Evolutionary conservation across 768 basidiomycete species (phyloP).

Genomic region (Sarcomyxa edulis): DNA sequence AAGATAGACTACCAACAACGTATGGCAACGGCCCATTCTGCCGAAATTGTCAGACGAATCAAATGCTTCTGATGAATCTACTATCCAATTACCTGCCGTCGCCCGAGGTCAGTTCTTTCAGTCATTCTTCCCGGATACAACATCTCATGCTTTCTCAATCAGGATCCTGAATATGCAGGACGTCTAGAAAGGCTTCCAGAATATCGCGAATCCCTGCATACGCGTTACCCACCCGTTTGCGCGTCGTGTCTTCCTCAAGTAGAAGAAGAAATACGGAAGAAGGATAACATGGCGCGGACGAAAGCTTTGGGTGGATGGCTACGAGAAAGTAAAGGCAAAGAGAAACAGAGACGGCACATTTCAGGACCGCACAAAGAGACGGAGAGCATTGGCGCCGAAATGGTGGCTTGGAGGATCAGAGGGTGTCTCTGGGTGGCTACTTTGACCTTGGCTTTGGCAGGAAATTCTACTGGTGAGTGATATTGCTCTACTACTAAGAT

Average conservation of each 20-base stretch:
- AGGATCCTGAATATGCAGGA: slow-evolving; percentile 70
- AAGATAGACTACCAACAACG: slow-evolving; percentile 59
- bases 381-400: slow-evolving; percentile 41
- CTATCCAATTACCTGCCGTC: slow-evolving; percentile 85
- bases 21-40: slow-evolving; percentile 71
- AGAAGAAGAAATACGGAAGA: slow-evolving; percentile 73
- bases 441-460: slow-evolving; percentile 33
- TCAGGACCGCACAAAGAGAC: slow-evolving; percentile 33
- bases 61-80: slow-evolving; percentile 80
- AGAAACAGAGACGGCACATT: slow-evolving; percentile 40
- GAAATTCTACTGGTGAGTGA: slow-evolving; percentile 43
- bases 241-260: slow-evolving; percentile 68
- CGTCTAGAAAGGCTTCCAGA: slow-evolving; percentile 61
- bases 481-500: background rate
- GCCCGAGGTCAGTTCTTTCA: slow-evolving; percentile 50
- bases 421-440: slow-evolving; percentile 62
- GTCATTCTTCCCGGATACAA: background rate
- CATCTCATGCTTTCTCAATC: slow-evolving; percentile 6
- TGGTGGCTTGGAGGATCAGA: slow-evolving; percentile 63
- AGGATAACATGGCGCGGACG: slow-evolving; percentile 78
- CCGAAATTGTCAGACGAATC: slow-evolving; percentile 88
- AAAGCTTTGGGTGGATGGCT: slow-evolving; percentile 72
- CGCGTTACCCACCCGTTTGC: slow-evolving; percentile 88
- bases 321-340: slow-evolving; percentile 61
- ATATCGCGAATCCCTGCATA: slow-evolving; percentile 71